phyloP scores from a whole-genome alignment of 345 rosid species.

The Pseudoturritis turrita region DNA sequence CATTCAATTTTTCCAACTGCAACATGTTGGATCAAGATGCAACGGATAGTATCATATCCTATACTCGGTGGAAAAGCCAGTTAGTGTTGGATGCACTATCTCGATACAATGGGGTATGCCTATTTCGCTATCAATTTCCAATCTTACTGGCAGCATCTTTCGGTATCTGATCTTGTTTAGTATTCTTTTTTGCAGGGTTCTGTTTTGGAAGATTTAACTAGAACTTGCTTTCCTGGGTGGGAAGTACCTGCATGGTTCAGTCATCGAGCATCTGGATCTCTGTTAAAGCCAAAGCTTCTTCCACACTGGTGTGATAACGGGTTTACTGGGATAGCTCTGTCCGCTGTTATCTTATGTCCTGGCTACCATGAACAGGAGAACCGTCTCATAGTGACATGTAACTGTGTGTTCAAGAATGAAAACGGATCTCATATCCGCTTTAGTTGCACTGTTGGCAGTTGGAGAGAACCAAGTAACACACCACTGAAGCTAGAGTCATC shows the following conservation, averaged over 20 bases:
- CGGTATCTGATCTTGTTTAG: neutral
- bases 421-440: neutral
- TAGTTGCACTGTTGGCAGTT: neutral
- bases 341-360: neutral
- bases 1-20: conserved; percentile 3
- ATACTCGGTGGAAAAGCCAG: neutral
- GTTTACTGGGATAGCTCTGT: neutral
- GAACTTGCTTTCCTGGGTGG: conserved; percentile 8
- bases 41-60: neutral
- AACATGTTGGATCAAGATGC: neutral
- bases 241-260: neutral
- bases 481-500: neutral
- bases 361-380: neutral
- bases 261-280: neutral
- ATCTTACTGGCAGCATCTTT: neutral
- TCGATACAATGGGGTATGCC: neutral
- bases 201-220: neutral
- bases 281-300: neutral
- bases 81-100: neutral
- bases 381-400: neutral
- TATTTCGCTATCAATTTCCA: neutral
- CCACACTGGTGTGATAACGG: neutral
- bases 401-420: neutral
- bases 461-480: neutral
- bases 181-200: neutral